A percentile compares a stretch with the other conserved stretches of the same genome.
Evolutionary conservation across 805 yeast species (phyloP).

Genomic region (Zygotorulaspora sp.): DNA sequence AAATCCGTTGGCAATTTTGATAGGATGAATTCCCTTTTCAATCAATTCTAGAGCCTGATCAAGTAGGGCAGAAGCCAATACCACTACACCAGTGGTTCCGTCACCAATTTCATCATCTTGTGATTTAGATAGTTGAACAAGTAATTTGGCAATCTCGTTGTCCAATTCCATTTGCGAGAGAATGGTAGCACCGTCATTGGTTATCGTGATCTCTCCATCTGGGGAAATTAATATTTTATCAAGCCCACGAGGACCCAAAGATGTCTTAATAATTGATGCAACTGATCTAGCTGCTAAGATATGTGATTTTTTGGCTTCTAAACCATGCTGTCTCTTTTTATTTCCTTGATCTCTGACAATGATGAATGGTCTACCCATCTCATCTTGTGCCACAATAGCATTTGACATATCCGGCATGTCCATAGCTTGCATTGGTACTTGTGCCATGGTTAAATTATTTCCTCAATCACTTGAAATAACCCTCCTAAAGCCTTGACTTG

Average conservation of each 20-base stretch:
- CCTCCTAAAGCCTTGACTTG: no score
- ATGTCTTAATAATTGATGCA: constrained; percentile 84
- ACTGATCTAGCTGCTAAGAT: constrained; percentile 94
- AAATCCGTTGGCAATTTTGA: constrained; percentile 93
- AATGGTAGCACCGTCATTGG: constrained; percentile 98
- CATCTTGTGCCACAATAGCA: constrained; percentile 98
- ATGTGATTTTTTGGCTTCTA: constrained; percentile 79
- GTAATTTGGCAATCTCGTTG: constrained; percentile 89
- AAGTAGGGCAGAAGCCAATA: constrained; percentile 85
- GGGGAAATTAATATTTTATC: constrained; percentile 93
- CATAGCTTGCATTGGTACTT: constrained; percentile 34
- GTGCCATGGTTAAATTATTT: constrained; percentile 36
- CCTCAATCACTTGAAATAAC: no score
- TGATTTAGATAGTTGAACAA: constrained; percentile 88
- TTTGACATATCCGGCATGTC: constrained; percentile 88
- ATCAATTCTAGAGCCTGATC: constrained; percentile 93
- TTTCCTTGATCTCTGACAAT: constrained; percentile 84
- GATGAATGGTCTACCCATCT: constrained; percentile 97
- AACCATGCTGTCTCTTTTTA: constrained; percentile 64
- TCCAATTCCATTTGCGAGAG: constrained; percentile 93
- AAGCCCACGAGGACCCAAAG: constrained; percentile 97
- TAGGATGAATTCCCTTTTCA: constrained; percentile 96
- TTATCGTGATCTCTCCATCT: constrained; percentile 96
- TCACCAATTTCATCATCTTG: constrained; percentile 99
- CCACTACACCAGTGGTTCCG: constrained; percentile 99